Evolutionary conservation across 768 basidiomycete species (phyloP).

Genomic region (Tylopilus balloui): DNA sequence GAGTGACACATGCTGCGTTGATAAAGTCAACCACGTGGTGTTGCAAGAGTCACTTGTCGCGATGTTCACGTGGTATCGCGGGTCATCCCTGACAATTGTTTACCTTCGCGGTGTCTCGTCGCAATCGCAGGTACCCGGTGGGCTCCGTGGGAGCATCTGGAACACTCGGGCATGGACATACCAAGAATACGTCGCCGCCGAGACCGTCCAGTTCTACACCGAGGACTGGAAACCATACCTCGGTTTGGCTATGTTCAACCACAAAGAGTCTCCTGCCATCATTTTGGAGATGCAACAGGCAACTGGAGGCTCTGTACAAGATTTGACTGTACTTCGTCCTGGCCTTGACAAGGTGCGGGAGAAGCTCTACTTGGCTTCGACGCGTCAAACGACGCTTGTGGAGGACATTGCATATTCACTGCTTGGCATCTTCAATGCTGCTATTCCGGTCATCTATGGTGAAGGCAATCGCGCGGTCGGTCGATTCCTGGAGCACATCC

Average conservation of each 20-base stretch:
- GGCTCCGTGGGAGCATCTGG: background rate
- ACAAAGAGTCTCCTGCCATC: no score
- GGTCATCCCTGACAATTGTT: no score
- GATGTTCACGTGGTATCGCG: no score
- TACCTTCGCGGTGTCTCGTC: no score
- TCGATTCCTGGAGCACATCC: constrained; percentile 13
- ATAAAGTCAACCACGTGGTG: no score
- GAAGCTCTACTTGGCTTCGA: constrained; percentile 15
- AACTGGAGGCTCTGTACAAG: background rate
- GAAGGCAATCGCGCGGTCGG: constrained; percentile 11
- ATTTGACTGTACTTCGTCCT: constrained; percentile 2
- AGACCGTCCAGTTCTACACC: constrained; percentile 4
- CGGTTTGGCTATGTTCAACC: no score
- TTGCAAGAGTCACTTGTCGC: no score
- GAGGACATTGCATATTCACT: constrained; percentile 14
- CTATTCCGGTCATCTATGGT: background rate
- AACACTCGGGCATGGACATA: constrained; percentile 6
- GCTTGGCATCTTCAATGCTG: constrained; percentile 9
- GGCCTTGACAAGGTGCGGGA: constrained; percentile 14
- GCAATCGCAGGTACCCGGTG: no score
- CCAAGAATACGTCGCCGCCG: constrained; percentile 11
- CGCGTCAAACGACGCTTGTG: constrained; percentile 2
- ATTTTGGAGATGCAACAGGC: constrained; percentile 9
- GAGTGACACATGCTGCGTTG: no score
- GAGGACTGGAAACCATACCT: no score